phyloP scores from a whole-genome alignment of 345 rosid species.

The Nephelium lappaceum region DNA sequence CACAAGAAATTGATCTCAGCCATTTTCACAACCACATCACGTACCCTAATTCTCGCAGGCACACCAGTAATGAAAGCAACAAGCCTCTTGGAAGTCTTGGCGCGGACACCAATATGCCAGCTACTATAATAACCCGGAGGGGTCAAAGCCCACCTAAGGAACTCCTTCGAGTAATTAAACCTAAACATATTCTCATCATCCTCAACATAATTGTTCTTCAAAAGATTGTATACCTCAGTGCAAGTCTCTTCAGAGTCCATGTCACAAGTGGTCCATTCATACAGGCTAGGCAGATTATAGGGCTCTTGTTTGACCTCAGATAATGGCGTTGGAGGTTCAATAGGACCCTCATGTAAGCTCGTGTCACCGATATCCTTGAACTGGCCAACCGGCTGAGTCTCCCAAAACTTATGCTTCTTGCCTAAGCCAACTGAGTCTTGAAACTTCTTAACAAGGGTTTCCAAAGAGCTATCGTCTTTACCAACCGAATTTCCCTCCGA shows the following conservation, averaged over 20 bases:
- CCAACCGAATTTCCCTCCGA: conserved; percentile 31
- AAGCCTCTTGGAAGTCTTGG: conserved; percentile 73
- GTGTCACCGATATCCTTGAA: conserved; percentile 72
- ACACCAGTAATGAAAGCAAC: conserved; percentile 92
- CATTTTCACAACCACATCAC: conserved; percentile 75
- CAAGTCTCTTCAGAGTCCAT: conserved; percentile 78
- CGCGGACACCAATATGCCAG: conserved; percentile 97
- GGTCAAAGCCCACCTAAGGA: conserved; percentile 84
- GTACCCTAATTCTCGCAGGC: conserved; percentile 88
- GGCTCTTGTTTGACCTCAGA: conserved; percentile 93
- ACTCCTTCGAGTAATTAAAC: conserved; percentile 94
- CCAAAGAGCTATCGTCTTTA: conserved; percentile 60
- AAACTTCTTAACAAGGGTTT: conserved; percentile 59
- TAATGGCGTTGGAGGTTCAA: conserved; percentile 60
- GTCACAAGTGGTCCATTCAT: conserved; percentile 91
- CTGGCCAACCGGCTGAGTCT: conserved; percentile 92
- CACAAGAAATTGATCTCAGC: conserved; percentile 96
- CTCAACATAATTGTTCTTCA: conserved; percentile 87
- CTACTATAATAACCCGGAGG: conserved; percentile 80
- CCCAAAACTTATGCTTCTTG: conserved; percentile 87
- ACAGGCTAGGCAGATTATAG: conserved; percentile 72
- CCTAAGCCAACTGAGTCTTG: conserved; percentile 61
- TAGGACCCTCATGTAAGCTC: conserved; percentile 80
- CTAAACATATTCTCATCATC: conserved; percentile 98
- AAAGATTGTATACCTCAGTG: conserved; percentile 72